phyloP scores from a whole-genome alignment of 73 alveolate species.

The Tetrahymena elliotti region DNA sequence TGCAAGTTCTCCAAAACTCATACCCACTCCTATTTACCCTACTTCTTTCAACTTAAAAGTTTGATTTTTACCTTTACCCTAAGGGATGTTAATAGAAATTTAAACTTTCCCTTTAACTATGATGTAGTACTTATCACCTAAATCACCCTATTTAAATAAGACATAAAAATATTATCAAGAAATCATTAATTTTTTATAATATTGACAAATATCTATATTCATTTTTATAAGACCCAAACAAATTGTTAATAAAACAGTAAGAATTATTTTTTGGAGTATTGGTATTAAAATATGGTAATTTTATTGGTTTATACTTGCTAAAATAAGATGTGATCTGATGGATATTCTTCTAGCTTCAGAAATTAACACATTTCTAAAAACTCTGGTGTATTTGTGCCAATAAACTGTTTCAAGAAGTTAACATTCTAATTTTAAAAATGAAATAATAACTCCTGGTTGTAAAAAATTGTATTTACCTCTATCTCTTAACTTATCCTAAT shows the following conservation, averaged over 20 bases:
- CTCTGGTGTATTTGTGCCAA: conserved; percentile 17
- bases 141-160: conserved; percentile 4
- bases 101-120: conserved; percentile 28
- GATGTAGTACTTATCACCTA: conserved; percentile 33
- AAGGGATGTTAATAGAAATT: conserved; percentile 19
- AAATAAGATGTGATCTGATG: conserved; percentile 8
- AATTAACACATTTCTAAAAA: conserved; percentile 36
- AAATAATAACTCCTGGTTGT: background rate
- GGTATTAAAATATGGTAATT: background rate
- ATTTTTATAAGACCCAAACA: background rate
- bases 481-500: background rate
- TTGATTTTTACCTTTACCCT: conserved; percentile 7
- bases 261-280: background rate
- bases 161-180: background rate
- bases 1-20: conserved; percentile 45
- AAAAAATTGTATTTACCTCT: background rate
- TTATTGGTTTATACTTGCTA: background rate
- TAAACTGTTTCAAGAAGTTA: background rate
- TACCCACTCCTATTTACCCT: conserved; percentile 24
- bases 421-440: background rate
- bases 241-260: no score
- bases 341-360: conserved; percentile 11
- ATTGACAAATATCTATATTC: background rate
- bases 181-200: background rate
- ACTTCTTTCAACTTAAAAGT: conserved; percentile 11